These are phyloP conservation scores for Ascochyta clinopodiicola DNA, from an alignment of 2,329 filamentous ascomycete species.

Conservation along the genomic window DNA sequence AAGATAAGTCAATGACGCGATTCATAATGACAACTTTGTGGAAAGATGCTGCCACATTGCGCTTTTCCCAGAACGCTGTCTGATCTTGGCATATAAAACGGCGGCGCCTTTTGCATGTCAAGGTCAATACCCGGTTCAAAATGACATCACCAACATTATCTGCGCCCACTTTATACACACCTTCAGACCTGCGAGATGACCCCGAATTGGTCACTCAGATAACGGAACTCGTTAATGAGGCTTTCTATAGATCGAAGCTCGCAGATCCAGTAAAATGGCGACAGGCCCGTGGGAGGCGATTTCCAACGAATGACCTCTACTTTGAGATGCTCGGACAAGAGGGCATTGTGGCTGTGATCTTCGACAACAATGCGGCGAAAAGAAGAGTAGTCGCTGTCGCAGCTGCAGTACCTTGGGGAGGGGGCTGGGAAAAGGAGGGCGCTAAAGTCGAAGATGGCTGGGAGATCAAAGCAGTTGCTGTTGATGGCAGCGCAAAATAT, in stretches of 20 bases:
- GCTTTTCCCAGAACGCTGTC: too few relatives aligned
- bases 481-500: constrained; percentile 26
- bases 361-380: constrained; percentile 11
- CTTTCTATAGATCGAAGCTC: constrained; percentile 26
- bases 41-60: not conserved
- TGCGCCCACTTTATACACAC: constrained; percentile 20
- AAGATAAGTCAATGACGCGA: not conserved
- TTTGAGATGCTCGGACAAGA: constrained; percentile 21
- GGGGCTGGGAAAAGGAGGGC: constrained; percentile 28
- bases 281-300: constrained; percentile 12
- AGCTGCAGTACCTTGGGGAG: constrained; percentile 32
- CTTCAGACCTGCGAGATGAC: constrained; percentile 13
- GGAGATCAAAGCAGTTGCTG: constrained; percentile 38
- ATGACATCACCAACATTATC: constrained; percentile 21
- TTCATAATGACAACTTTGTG: not conserved
- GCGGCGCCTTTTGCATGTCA: not conserved
- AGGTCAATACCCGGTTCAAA: not conserved
- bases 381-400: constrained; percentile 32
- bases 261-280: constrained; percentile 24
- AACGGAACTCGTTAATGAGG: constrained; percentile 26
- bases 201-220: constrained; percentile 20
- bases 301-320: constrained; percentile 19
- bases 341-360: constrained; percentile 24
- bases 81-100: not conserved
- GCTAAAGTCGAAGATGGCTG: constrained; percentile 28